Evolutionary conservation across 805 yeast species (phyloP).

Genomic region (Suhomyces sp.): DNA sequence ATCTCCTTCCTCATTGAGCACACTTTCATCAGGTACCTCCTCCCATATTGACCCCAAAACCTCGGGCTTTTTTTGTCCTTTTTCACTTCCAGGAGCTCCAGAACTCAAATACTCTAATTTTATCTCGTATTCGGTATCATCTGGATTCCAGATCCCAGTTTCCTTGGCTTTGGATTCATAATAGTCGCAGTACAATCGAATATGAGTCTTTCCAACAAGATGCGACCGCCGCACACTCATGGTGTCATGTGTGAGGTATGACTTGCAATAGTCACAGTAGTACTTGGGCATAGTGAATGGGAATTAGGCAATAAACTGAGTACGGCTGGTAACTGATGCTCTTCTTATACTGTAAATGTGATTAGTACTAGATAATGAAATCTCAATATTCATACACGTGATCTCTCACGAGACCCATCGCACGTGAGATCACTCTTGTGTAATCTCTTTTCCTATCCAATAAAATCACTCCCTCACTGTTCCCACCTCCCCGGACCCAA

Average conservation of each 20-base stretch:
- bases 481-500: too few species aligned
- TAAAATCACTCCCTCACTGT: constrained; percentile 4
- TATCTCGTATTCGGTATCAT: constrained; percentile 35
- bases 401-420: constrained; percentile 3
- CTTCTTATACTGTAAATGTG: too few species aligned
- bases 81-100: constrained; percentile 26
- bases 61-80: not conserved
- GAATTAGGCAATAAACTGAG: too few species aligned
- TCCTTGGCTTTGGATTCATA: constrained; percentile 50
- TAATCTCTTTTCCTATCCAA: constrained; percentile 2
- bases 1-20: constrained; percentile 16
- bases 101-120: constrained; percentile 33
- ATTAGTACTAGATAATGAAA: too few species aligned
- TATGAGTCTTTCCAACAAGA: constrained; percentile 72
- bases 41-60: constrained; percentile 5
- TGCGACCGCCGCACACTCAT: constrained; percentile 82
- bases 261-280: constrained; percentile 82
- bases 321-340: too few species aligned
- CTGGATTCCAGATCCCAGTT: constrained; percentile 31
- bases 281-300: constrained; percentile 59
- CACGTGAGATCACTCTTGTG: too few species aligned
- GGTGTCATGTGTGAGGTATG: constrained; percentile 86
- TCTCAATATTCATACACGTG: too few species aligned
- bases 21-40: constrained; percentile 21
- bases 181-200: constrained; percentile 68